Evolutionary conservation across 306 rosid species (phyloP).

Genomic region (Ziziphus jujuba): DNA sequence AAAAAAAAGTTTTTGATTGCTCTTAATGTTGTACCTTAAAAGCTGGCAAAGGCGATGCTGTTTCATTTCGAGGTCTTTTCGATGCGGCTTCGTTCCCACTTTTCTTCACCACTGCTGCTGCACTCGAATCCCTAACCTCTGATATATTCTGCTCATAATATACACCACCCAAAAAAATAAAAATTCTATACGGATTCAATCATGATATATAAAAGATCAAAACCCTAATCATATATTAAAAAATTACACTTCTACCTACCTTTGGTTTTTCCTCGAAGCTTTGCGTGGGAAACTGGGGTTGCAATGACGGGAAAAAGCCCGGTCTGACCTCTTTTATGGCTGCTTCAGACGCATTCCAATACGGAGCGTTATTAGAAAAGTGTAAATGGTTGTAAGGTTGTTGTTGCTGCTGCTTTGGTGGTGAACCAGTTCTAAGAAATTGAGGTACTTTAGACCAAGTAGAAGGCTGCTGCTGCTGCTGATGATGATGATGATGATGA

Average conservation of each 20-base stretch:
- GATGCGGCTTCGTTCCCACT: conserved; percentile 68
- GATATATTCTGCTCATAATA: conserved; percentile 78
- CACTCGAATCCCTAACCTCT: conserved; percentile 56
- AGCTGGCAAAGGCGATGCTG: conserved; percentile 91
- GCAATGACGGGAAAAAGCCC: conserved; percentile 62
- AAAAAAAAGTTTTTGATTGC: neutral
- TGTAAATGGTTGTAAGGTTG: conserved; percentile 55
- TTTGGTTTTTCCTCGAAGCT: conserved; percentile 63
- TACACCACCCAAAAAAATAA: neutral
- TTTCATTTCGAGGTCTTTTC: conserved; percentile 90
- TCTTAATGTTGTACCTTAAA: conserved; percentile 71
- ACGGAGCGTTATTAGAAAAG: conserved; percentile 76
- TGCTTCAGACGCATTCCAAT: conserved; percentile 84
- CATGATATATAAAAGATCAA: conserved; percentile 6
- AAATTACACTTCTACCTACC: too few relatives aligned
- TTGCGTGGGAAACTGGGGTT: conserved; percentile 52
- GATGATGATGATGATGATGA: conserved; percentile 47
- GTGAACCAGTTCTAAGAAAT: conserved; percentile 58
- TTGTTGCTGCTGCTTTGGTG: conserved; percentile 65
- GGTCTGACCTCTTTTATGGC: conserved; percentile 65
- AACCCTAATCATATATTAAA: conserved; percentile 9
- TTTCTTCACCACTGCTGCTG: conserved; percentile 60
- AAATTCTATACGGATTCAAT: neutral
- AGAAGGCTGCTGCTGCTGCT: too few relatives aligned
- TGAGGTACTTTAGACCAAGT: conserved; percentile 65